Evolutionary conservation across 1,284 basidiomycete genomes (phyloP), one percentile per base, ranked within the genome.

Genomic region (Naganishia cerealis): DNA sequence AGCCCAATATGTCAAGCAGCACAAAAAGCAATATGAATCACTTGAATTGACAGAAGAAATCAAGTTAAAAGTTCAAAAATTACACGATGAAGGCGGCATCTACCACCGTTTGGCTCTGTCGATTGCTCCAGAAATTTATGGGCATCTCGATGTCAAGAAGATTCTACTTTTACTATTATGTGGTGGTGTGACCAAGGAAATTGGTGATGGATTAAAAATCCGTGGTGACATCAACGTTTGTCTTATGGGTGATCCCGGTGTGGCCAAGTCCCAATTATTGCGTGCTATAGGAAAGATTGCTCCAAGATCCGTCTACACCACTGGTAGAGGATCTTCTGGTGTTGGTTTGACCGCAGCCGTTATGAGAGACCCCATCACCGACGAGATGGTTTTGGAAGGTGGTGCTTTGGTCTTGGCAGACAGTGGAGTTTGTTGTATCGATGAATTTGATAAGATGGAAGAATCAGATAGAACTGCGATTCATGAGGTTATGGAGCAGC

Each of bases 371-470:
- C 96, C 96, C 1, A 96, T 99, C 12, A 99, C 96, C 3, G 96
- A 99, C 79, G 96, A 99, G 82, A 98, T 99, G 92, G 95, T 99
- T 29, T 84, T 99, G 48, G 96, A 99, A 89, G 96, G 96, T 13
- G 96, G 96, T 57, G 96, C 96, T 9, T 86, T 99, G 50, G 96
- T 99, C 1, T 86, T 99, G 33, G 96, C 96, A 4, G 96, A 99
- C 81, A 99, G 99, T 74, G 96, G 96, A 40, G 99, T 99, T 76
- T 97, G 94, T 82, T 99, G 95, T 80, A 99, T 99, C 73, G 96
- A 99, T 77, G 96, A 99, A 78, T 99, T 99, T 79, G 96, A 99
- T 83, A 99, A 99, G 82, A 99, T 99, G 96, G 96, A 99, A 73
- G 96, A 99, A 80, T 81, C 91, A 1, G 96, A 99, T 80, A 86